Evolutionary conservation across 2,329 filamentous ascomycete genomes (phyloP).

Genomic region (Penicillium vulpinum): DNA sequence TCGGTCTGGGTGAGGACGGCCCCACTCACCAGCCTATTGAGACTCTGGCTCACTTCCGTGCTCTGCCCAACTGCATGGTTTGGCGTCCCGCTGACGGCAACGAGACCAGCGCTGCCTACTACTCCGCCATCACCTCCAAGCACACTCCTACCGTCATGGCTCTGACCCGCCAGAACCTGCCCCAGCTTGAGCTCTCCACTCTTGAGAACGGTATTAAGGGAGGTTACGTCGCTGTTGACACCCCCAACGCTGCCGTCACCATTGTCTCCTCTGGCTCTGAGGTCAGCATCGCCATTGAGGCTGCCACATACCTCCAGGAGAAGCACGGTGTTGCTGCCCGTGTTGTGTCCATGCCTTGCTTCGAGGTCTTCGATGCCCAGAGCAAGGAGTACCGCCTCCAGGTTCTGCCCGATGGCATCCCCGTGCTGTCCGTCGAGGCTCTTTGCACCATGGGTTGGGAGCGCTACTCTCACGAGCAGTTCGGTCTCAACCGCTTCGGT

Average conservation of each 20-base stretch:
- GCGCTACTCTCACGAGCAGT: slow-evolving; percentile 99
- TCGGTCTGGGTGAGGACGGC: slow-evolving; percentile 97
- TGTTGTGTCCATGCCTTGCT: slow-evolving; percentile 93
- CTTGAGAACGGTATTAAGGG: slow-evolving; percentile 90
- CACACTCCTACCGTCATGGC: slow-evolving; percentile 90
- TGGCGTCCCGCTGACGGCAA: slow-evolving; percentile 98
- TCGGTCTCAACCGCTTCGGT: slow-evolving; percentile 98
- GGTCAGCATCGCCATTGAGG: slow-evolving; percentile 89
- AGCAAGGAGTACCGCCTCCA: slow-evolving; percentile 91
- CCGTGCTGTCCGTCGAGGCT: slow-evolving; percentile 88
- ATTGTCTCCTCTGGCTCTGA: slow-evolving; percentile 95
- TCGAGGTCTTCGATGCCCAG: slow-evolving; percentile 94
- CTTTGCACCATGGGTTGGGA: slow-evolving; percentile 98
- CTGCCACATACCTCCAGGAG: slow-evolving; percentile 86
- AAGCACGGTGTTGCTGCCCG: slow-evolving; percentile 84
- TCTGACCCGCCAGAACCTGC: slow-evolving; percentile 95
- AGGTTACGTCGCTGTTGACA: slow-evolving; percentile 87
- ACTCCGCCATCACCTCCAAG: slow-evolving; percentile 86
- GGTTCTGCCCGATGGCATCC: slow-evolving; percentile 91
- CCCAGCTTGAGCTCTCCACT: slow-evolving; percentile 91
- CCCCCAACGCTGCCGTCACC: slow-evolving; percentile 79
- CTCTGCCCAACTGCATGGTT: slow-evolving; percentile 98
- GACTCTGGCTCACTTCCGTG: slow-evolving; percentile 97
- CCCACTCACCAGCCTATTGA: slow-evolving; percentile 99
- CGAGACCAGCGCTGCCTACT: slow-evolving; percentile 97